Conservation (phyloP, 352 stramenopile species). For the Globisporangium yorkense region DNA sequence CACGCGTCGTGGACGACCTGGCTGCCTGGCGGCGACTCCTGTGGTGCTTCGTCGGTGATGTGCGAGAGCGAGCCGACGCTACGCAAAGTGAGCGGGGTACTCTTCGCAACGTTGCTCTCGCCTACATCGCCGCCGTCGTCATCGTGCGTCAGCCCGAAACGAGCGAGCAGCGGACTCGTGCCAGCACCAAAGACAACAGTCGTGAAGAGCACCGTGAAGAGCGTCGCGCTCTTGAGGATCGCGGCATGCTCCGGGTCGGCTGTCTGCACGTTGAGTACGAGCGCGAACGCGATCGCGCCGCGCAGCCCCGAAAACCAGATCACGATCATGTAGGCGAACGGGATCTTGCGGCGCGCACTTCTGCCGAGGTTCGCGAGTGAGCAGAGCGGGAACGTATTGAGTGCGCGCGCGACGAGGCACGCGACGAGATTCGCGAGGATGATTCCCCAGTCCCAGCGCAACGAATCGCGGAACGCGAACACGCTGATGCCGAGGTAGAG, state of each 20-base stretch:
- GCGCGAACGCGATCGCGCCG: constrained; percentile 90
- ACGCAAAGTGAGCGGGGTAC: background rate
- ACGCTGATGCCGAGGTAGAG: constrained; percentile 70
- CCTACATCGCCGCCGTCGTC: background rate
- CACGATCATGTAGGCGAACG: constrained; percentile 63
- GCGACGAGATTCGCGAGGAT: constrained; percentile 39
- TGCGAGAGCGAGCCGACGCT: background rate
- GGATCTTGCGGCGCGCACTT: constrained; percentile 27
- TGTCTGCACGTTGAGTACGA: constrained; percentile 39
- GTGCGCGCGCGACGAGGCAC: constrained; percentile 40
- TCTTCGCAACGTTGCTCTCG: too few species aligned
- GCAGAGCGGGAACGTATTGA: constrained; percentile 78
- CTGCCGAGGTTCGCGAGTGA: constrained; percentile 43
- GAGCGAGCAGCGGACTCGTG: constrained; percentile 31
- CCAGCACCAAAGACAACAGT: constrained; percentile 42
- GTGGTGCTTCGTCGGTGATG: background rate
- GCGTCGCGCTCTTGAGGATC: constrained; percentile 41
- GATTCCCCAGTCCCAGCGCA: constrained; percentile 70
- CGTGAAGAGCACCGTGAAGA: constrained; percentile 56
- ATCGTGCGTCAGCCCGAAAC: constrained; percentile 11
- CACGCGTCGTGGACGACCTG: constrained; percentile 22
- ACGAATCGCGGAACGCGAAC: constrained; percentile 40
- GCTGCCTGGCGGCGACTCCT: constrained; percentile 4
- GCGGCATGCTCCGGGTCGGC: constrained; percentile 21
- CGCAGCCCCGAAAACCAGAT: constrained; percentile 93